A percentile compares a stretch with the other conserved stretches of the same genome.
Conservation (phyloP, 805 yeast species). For the Debaryomyces tyrocola region DNA sequence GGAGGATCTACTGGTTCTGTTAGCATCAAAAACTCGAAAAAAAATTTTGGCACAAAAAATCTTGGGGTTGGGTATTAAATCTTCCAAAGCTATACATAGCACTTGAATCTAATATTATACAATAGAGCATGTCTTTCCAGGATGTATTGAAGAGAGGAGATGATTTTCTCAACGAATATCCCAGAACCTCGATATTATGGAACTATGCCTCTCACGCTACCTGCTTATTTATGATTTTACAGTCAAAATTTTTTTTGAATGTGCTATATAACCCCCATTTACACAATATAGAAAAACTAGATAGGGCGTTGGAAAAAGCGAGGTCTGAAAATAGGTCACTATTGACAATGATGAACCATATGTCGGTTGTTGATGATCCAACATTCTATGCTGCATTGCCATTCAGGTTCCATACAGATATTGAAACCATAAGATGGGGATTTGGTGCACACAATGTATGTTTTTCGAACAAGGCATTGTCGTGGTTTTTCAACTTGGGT, state of each 20-base stretch:
- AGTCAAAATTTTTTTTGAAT: constrained; percentile 61
- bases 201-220: constrained; percentile 66
- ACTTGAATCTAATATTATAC: background rate
- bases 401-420: constrained; percentile 57
- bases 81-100: too few species aligned
- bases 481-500: constrained; percentile 79
- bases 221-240: constrained; percentile 61
- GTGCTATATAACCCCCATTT: constrained; percentile 64
- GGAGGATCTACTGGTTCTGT: background rate
- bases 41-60: too few species aligned
- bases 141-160: constrained; percentile 74
- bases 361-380: constrained; percentile 93
- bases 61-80: too few species aligned
- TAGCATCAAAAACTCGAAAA: too few species aligned
- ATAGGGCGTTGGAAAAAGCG: constrained; percentile 62
- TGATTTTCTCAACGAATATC: constrained; percentile 62
- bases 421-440: constrained; percentile 85
- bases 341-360: constrained; percentile 87
- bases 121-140: constrained; percentile 57
- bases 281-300: constrained; percentile 62
- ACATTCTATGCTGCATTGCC: constrained; percentile 86
- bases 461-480: constrained; percentile 53
- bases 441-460: constrained; percentile 92
- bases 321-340: constrained; percentile 69
- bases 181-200: constrained; percentile 63